Percentiles rank a stretch among this genome's conserved stretches.
Evolutionary conservation across 805 yeast species (phyloP).

Genomic region (Myxozyma mucilagina): DNA sequence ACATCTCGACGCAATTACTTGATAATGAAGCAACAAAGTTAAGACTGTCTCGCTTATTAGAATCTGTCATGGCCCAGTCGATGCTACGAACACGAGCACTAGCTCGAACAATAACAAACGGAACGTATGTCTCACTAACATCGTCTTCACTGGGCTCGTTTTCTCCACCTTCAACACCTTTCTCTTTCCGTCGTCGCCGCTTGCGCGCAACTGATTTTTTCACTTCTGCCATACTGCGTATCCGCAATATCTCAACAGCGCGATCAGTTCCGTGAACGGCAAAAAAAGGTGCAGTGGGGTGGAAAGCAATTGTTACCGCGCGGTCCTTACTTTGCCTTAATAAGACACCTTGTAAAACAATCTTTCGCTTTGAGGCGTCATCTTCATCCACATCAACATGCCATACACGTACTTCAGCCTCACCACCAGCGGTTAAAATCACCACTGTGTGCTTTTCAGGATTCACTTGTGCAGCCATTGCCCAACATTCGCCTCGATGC

Average conservation of each 20-base stretch:
- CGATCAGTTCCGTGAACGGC: slow-evolving; percentile 77
- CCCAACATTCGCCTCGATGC: slow-evolving; percentile 93
- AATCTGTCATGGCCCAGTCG: slow-evolving; percentile 56
- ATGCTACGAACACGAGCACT: slow-evolving; percentile 62
- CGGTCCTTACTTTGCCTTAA: slow-evolving; percentile 58
- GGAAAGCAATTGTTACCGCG: slow-evolving; percentile 61
- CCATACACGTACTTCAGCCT: slow-evolving; percentile 86
- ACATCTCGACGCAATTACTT: slow-evolving; percentile 74
- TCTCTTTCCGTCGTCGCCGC: slow-evolving; percentile 72
- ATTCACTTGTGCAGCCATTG: slow-evolving; percentile 51
- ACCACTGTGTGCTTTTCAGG: slow-evolving; percentile 40
- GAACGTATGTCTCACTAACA: slow-evolving; percentile 56
- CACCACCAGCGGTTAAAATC: slow-evolving; percentile 69
- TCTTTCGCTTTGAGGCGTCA: slow-evolving; percentile 52
- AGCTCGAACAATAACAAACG: slow-evolving; percentile 68
- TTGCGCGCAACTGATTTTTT: slow-evolving; percentile 74
- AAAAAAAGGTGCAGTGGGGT: slow-evolving; percentile 47
- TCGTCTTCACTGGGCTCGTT: slow-evolving; percentile 50
- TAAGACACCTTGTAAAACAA: slow-evolving; percentile 62
- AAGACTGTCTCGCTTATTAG: slow-evolving; percentile 45
- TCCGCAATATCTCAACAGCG: slow-evolving; percentile 74
- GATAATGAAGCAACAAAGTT: slow-evolving; percentile 66
- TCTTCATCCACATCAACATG: slow-evolving; percentile 47
- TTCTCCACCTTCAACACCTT: slow-evolving; percentile 63
- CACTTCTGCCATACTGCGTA: slow-evolving; percentile 71